Evolutionary conservation across 1,284 basidiomycete species (phyloP).

Genomic region (Cryptococcus jaspeensis): DNA sequence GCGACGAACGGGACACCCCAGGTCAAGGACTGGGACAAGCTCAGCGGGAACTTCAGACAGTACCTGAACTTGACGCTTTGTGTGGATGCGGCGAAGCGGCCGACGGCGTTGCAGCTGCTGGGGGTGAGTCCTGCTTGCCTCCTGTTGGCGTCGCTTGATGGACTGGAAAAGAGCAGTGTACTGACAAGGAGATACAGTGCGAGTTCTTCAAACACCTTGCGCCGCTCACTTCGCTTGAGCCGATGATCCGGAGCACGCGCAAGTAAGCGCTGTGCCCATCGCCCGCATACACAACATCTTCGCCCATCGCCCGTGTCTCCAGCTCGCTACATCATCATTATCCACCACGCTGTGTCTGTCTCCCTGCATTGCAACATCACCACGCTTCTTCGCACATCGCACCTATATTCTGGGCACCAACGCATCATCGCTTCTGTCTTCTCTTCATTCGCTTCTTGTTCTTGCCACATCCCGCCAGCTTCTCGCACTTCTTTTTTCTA

Average conservation of each 20-base stretch:
- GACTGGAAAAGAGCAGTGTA: not conserved
- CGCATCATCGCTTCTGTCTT: not conserved
- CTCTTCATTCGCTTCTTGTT: not conserved
- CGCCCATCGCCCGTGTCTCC: not conserved
- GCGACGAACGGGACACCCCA: slow-evolving; percentile 98
- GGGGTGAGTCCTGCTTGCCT: slow-evolving; percentile 56
- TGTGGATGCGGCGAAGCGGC: slow-evolving; percentile 90
- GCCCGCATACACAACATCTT: slow-evolving; percentile 1
- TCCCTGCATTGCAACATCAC: not conserved
- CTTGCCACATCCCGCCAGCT: no score
- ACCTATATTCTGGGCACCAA: not conserved
- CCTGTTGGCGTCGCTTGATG: not conserved
- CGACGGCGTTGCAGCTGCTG: slow-evolving; percentile 78
- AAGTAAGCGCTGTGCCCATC: slow-evolving; percentile 50
- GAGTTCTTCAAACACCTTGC: slow-evolving; percentile 86
- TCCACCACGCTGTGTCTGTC: not conserved
- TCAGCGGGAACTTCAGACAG: slow-evolving; percentile 82
- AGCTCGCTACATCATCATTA: no score
- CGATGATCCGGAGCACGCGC: slow-evolving; percentile 89
- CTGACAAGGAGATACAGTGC: slow-evolving; percentile 58
- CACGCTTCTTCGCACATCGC: not conserved
- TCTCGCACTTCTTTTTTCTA: not conserved
- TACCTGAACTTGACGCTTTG: slow-evolving; percentile 88
- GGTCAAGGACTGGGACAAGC: slow-evolving; percentile 90
- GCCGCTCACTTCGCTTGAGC: slow-evolving; percentile 79